Conservation (phyloP, 2,329 filamentous ascomycete genomes). For the Hypoxylon sp. region DNA sequence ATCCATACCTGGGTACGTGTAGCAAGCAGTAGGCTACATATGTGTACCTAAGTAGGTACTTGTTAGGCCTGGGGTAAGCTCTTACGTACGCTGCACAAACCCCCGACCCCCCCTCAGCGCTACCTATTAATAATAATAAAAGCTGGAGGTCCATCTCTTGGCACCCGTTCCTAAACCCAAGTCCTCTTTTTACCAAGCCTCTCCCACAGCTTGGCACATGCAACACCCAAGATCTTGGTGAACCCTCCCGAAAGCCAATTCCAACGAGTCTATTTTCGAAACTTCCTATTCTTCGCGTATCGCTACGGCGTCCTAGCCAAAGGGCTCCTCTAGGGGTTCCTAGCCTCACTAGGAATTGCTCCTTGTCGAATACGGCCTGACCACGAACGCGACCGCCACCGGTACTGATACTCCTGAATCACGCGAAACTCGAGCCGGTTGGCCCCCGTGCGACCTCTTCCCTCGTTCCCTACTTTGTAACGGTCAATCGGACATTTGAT, state of each 20-base stretch:
- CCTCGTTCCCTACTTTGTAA: conserved; percentile 9
- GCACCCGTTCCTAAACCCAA: conserved; percentile 51
- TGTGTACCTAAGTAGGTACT: background rate
- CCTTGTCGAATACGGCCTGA: conserved; percentile 23
- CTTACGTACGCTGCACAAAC: conserved; percentile 20
- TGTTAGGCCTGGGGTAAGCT: conserved; percentile 13
- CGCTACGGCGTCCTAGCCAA: conserved; percentile 22
- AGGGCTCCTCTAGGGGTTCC: conserved; percentile 38
- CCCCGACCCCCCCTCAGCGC: conserved; percentile 8
- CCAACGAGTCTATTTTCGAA: conserved; percentile 24
- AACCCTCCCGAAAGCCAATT: conserved; percentile 45
- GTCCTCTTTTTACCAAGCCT: conserved; percentile 49
- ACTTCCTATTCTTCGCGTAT: conserved; percentile 12
- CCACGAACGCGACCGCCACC: conserved; percentile 15
- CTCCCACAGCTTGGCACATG: conserved; percentile 53
- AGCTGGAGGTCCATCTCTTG: conserved; percentile 50
- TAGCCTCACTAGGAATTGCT: conserved; percentile 17
- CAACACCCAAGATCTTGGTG: conserved; percentile 49
- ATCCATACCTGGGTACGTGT: background rate
- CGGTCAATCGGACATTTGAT: conserved; percentile 34
- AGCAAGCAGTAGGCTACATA: background rate
- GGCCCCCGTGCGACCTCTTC: conserved; percentile 19
- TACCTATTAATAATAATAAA: conserved; percentile 45
- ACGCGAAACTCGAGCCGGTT: conserved; percentile 18
- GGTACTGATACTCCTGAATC: conserved; percentile 25